phyloP scores from a whole-genome alignment of 169 alveolate genomes.

The Toxoplasma gondii region DNA sequence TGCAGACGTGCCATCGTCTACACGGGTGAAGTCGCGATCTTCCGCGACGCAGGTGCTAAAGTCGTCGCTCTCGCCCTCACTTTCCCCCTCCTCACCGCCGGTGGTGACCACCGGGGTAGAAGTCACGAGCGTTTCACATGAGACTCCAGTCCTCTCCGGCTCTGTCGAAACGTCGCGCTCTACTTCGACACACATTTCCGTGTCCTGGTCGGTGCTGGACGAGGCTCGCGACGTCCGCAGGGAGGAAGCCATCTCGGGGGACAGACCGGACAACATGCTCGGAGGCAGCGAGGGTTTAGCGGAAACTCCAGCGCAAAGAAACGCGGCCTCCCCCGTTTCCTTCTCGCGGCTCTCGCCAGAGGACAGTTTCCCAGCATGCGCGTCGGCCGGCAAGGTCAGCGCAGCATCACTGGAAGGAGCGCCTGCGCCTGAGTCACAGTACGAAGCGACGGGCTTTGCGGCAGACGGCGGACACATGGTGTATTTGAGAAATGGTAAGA shows the following conservation, averaged over 20 bases:
- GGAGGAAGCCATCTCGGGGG: not conserved
- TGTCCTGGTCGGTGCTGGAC: not conserved
- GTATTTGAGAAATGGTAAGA: not conserved
- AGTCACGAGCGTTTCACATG: not conserved
- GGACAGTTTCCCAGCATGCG: not conserved
- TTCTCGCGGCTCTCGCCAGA: too few species aligned
- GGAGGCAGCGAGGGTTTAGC: not conserved
- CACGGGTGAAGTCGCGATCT: not conserved
- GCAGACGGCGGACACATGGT: not conserved
- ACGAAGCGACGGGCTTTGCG: not conserved
- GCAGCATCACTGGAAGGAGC: not conserved
- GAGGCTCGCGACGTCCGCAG: not conserved
- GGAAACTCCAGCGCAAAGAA: not conserved
- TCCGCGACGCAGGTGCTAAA: not conserved
- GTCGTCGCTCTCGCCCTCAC: conserved; percentile 1
- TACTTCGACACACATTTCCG: not conserved
- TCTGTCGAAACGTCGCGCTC: not conserved
- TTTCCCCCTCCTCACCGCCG: not conserved
- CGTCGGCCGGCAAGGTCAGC: not conserved
- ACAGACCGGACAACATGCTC: not conserved
- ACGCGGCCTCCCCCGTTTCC: not conserved
- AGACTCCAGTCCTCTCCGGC: too few species aligned
- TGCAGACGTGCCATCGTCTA: not conserved
- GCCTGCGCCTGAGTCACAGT: not conserved
- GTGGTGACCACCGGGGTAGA: not conserved